Evolutionary conservation across 2,329 filamentous ascomycete species (phyloP).

Genomic region (Fusarium oligoseptatum): DNA sequence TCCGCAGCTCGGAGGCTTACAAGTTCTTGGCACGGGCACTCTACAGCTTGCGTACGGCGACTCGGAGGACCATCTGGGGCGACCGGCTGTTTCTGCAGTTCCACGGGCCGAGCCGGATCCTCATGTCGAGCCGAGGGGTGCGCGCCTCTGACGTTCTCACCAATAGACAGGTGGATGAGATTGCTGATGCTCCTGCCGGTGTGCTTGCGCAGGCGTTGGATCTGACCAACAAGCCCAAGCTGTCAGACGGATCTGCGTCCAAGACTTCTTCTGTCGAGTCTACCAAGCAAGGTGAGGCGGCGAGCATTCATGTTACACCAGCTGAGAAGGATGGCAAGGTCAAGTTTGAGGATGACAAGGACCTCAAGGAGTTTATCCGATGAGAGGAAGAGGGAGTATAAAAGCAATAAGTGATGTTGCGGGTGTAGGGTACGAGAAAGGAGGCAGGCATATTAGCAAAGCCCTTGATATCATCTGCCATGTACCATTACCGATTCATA

Average conservation of each 20-base stretch:
- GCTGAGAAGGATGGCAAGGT: slow-evolving; percentile 74
- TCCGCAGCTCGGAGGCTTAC: slow-evolving; percentile 81
- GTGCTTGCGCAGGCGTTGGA: slow-evolving; percentile 72
- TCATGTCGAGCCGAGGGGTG: slow-evolving; percentile 89
- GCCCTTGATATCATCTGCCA: slow-evolving; percentile 13
- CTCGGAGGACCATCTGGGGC: slow-evolving; percentile 89
- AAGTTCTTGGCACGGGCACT: slow-evolving; percentile 74
- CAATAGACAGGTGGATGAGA: slow-evolving; percentile 86
- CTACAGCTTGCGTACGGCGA: slow-evolving; percentile 80
- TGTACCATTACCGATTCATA: slow-evolving; percentile 35
- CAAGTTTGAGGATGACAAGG: slow-evolving; percentile 72
- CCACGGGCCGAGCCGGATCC: slow-evolving; percentile 84
- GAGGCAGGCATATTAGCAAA: slow-evolving; percentile 12
- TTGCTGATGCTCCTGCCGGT: slow-evolving; percentile 85
- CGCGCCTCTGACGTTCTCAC: slow-evolving; percentile 83
- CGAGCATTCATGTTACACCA: slow-evolving; percentile 67
- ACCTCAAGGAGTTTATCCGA: slow-evolving; percentile 68
- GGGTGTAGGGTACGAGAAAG: slow-evolving; percentile 13
- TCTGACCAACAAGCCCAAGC: slow-evolving; percentile 54
- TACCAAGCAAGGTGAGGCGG: slow-evolving; percentile 48
- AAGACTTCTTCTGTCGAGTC: slow-evolving; percentile 43
- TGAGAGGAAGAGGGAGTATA: slow-evolving; percentile 39
- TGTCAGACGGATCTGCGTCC: slow-evolving; percentile 28
- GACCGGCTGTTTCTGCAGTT: slow-evolving; percentile 94
- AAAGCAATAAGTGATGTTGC: slow-evolving; percentile 14